Percentiles rank a stretch among this genome's conserved stretches.
phyloP scores from a whole-genome alignment of 331 rosid species.

The Pyrus hybrid region DNA sequence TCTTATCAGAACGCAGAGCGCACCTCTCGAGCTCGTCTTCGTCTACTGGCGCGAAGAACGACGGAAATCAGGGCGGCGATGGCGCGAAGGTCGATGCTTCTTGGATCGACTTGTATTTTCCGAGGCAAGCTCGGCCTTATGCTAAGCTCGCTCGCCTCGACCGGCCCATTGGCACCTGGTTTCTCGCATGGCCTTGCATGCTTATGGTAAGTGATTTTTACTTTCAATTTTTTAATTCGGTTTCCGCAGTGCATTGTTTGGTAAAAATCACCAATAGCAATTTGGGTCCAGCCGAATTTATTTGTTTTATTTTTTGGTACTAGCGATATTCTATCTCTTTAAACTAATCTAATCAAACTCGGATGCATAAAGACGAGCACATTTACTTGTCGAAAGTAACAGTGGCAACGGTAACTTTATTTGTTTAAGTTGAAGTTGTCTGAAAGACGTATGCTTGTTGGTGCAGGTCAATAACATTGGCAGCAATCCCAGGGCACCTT shows the following conservation, averaged over 20 bases:
- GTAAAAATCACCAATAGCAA: neutral
- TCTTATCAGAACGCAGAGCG: neutral
- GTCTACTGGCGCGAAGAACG: conserved; percentile 22
- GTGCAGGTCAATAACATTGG: conserved; percentile 74
- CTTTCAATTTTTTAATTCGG: neutral
- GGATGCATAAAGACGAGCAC: too few species aligned
- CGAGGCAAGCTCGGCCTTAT: conserved; percentile 54
- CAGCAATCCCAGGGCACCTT: conserved; percentile 64
- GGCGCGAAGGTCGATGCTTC: conserved; percentile 19
- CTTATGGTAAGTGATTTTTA: conserved; percentile 49
- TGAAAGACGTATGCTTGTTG: neutral
- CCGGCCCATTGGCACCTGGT: conserved; percentile 92
- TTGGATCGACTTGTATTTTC: conserved; percentile 70
- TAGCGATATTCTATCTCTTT: neutral
- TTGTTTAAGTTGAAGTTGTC: neutral
- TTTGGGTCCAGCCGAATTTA: neutral
- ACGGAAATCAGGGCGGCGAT: conserved; percentile 13
- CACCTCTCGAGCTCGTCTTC: conserved; percentile 39
- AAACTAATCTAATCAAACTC: neutral
- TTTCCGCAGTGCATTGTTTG: neutral
- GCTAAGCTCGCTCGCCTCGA: conserved; percentile 93
- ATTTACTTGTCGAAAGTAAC: neutral
- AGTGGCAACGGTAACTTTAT: neutral
- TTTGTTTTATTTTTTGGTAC: too few species aligned
- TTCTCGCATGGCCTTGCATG: conserved; percentile 93